A percentile compares a stretch with the other conserved stretches of the same genome.
phyloP scores from a whole-genome alignment of 1,284 basidiomycete genomes.

The Meira miltonrushii region DNA sequence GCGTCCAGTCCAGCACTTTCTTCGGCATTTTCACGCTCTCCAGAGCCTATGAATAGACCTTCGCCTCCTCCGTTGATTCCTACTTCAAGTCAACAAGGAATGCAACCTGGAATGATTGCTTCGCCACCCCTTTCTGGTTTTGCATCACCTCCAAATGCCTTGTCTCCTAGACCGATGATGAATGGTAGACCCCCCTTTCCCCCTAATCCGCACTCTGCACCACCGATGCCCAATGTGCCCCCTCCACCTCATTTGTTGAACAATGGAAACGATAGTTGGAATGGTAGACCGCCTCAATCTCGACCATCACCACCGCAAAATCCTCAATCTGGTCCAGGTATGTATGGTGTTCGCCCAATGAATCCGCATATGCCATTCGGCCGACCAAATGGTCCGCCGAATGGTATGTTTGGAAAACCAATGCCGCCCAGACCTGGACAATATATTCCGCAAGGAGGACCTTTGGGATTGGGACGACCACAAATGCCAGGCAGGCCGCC shows the following conservation, averaged over 20 bases:
- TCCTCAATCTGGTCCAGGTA: neutral
- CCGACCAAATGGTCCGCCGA: neutral
- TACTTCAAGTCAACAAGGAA: neutral
- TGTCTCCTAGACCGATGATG: no score
- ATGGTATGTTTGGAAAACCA: neutral
- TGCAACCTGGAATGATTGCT: no score
- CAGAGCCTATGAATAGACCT: constrained; percentile 12
- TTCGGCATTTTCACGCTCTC: constrained; percentile 15
- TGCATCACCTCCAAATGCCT: no score
- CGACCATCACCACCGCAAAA: neutral
- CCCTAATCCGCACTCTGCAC: neutral
- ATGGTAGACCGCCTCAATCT: neutral
- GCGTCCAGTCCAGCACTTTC: constrained; percentile 22
- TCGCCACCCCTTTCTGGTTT: no score
- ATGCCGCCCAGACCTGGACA: neutral
- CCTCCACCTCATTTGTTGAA: constrained; percentile 1
- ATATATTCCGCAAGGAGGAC: neutral
- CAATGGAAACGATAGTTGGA: neutral
- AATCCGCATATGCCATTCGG: no score
- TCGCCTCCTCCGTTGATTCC: neutral
- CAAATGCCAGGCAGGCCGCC: neutral
- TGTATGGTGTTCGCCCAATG: neutral
- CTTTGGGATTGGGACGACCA: neutral
- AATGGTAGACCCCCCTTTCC: no score
- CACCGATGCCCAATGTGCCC: neutral